Evolutionary conservation across 768 basidiomycete species (phyloP).

Genomic region (Leccinum truebloodii): DNA sequence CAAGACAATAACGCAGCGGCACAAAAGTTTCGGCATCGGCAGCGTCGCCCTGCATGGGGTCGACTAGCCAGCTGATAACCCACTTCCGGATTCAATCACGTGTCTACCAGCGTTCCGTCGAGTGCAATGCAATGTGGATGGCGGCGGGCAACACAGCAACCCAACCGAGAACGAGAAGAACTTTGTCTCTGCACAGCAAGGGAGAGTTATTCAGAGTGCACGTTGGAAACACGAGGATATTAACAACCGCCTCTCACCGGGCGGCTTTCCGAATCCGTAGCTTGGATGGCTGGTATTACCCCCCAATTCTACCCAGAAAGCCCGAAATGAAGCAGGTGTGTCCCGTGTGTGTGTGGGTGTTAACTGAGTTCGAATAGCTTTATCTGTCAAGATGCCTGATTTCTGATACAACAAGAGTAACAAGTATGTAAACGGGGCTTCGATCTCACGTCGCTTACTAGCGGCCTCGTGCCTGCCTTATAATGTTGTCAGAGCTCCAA

Average conservation of each 20-base stretch:
- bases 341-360: neutral
- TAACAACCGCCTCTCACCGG: conserved; percentile 6
- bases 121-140: neutral
- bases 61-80: neutral
- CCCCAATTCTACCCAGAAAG: conserved; percentile 22
- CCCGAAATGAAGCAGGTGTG: conserved; percentile 28
- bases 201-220: conserved; percentile 1
- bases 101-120: neutral
- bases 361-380: conserved; percentile 23
- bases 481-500: conserved; percentile 28
- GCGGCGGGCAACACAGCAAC: conserved; percentile 6
- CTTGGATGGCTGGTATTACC: conserved; percentile 7
- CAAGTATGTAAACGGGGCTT: conserved; percentile 23
- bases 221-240: conserved; percentile 32
- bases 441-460: conserved; percentile 36
- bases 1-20: neutral
- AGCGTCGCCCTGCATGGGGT: neutral
- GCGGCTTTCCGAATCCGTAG: conserved; percentile 13
- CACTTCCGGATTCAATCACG: neutral
- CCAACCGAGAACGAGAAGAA: conserved; percentile 14
- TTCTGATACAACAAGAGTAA: conserved; percentile 12
- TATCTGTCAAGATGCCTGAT: conserved; percentile 20
- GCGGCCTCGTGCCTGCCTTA: conserved; percentile 37
- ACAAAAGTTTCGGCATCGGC: conserved; percentile 1
- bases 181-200: conserved; percentile 14